These are phyloP conservation scores for Chrysanthemum lavandulifolium DNA, from an alignment of 129 eudicot genomes.

Conservation along the genomic window DNA sequence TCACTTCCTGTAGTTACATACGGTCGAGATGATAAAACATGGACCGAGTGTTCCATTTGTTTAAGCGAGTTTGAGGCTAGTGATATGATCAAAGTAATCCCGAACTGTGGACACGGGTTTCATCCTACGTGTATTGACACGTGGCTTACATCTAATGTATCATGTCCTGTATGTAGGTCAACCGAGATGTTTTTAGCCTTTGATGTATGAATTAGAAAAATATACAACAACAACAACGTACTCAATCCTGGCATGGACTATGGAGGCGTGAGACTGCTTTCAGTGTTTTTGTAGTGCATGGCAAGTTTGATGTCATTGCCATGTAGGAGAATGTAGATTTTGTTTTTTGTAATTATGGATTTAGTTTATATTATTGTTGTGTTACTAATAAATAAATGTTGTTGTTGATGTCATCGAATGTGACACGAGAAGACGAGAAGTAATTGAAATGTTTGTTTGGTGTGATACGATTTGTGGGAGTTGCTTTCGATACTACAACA, in stretches of 20 bases:
- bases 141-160: conserved; percentile 62
- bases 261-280: too few species aligned
- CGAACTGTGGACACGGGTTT: conserved; percentile 65
- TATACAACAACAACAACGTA: too few species aligned
- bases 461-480: neutral
- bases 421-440: too few species aligned
- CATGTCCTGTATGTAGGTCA: conserved; percentile 74
- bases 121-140: conserved; percentile 72
- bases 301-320: neutral
- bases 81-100: conserved; percentile 60
- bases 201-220: neutral
- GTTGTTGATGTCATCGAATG: neutral
- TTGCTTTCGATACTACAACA: neutral
- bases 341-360: neutral
- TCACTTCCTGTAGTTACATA: conserved; percentile 43
- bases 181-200: conserved; percentile 34
- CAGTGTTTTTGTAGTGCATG: neutral
- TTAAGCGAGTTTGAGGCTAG: conserved; percentile 59
- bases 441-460: conserved; percentile 1
- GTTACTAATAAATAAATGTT: neutral
- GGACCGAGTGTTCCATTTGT: conserved; percentile 60
- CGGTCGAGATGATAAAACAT: conserved; percentile 34
- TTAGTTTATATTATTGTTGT: neutral
- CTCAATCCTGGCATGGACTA: too few species aligned
- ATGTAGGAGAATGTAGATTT: neutral